Evolutionary conservation across 2,329 filamentous ascomycete genomes (phyloP).

Genomic region (Zasmidium citrigriseum): DNA sequence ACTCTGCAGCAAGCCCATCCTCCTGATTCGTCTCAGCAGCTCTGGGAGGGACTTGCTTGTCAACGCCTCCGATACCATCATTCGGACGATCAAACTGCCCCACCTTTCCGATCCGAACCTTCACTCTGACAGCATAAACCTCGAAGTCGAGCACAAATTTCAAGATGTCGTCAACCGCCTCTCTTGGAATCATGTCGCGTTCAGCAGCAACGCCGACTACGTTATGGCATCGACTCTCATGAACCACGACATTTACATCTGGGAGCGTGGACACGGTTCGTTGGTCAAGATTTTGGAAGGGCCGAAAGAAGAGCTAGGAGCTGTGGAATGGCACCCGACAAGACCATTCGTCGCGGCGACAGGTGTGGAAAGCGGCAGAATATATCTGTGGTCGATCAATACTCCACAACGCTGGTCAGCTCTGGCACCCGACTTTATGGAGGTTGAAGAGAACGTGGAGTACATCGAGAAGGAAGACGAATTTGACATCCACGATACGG

Average conservation of each 20-base stretch:
- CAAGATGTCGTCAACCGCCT: constrained; percentile 95
- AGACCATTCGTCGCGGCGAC: constrained; percentile 86
- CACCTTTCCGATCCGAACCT: constrained; percentile 66
- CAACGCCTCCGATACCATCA: constrained; percentile 92
- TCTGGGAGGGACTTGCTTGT: constrained; percentile 87
- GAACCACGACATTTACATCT: constrained; percentile 98
- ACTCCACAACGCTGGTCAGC: constrained; percentile 97
- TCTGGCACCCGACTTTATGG: constrained; percentile 91
- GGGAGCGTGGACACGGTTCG: constrained; percentile 92
- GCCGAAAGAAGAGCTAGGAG: constrained; percentile 91
- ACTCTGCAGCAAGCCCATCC: constrained; percentile 83
- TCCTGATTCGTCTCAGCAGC: constrained; percentile 78
- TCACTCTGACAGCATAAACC: constrained; percentile 80
- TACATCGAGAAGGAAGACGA: constrained; percentile 96
- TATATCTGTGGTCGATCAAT: constrained; percentile 95
- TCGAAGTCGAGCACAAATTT: constrained; percentile 96
- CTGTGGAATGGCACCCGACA: constrained; percentile 95
- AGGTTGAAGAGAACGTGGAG: constrained; percentile 97
- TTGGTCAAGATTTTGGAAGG: constrained; percentile 96
- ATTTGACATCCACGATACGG: constrained; percentile 94
- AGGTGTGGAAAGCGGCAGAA: constrained; percentile 85
- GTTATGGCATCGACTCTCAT: constrained; percentile 96
- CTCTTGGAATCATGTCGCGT: constrained; percentile 96
- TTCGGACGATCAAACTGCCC: constrained; percentile 87
- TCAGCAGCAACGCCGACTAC: constrained; percentile 92